These are phyloP conservation scores for Microdochium paspali DNA, from an alignment of 2,329 filamentous ascomycete species.

Conservation along the genomic window DNA sequence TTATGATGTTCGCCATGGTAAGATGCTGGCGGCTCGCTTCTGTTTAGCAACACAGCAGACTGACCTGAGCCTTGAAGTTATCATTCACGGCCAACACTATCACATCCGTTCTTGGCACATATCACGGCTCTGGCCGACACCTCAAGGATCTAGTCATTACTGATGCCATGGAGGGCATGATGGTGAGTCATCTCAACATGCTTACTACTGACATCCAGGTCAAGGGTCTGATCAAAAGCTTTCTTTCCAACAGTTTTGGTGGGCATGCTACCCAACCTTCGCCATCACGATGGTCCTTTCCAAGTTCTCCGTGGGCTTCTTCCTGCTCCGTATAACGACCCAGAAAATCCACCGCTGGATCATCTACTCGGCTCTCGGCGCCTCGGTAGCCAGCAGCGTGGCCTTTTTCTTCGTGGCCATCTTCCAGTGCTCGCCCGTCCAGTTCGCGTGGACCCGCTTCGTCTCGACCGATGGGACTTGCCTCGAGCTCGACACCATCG, in stretches of 20 bases:
- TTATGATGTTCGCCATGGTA: not conserved
- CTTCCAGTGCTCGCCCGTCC: constrained; percentile 10
- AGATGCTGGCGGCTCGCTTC: not conserved
- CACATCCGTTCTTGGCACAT: not conserved
- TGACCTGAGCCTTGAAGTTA: not conserved
- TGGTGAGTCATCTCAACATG: constrained; percentile 6
- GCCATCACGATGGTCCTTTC: not conserved
- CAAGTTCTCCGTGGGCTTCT: constrained; percentile 8
- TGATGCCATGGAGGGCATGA: not conserved
- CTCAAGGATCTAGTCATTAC: not conserved
- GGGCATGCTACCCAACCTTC: not conserved
- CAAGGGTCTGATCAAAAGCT: no score
- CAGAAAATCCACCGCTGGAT: constrained; percentile 6
- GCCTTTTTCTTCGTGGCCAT: constrained; percentile 11
- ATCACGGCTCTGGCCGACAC: not conserved
- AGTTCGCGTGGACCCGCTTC: constrained; percentile 10
- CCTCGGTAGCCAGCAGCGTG: constrained; percentile 8
- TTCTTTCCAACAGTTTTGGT: not conserved
- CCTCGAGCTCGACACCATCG: constrained; percentile 23
- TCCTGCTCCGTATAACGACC: constrained; percentile 11
- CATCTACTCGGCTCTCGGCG: constrained; percentile 7
- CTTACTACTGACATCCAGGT: constrained; percentile 5
- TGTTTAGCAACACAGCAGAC: not conserved
- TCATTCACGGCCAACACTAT: not conserved
- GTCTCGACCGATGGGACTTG: constrained; percentile 9